Base-by-base conservation (phyloP, 495 filamentous ascomycete species). In the Xylaria intraflava region DNA sequence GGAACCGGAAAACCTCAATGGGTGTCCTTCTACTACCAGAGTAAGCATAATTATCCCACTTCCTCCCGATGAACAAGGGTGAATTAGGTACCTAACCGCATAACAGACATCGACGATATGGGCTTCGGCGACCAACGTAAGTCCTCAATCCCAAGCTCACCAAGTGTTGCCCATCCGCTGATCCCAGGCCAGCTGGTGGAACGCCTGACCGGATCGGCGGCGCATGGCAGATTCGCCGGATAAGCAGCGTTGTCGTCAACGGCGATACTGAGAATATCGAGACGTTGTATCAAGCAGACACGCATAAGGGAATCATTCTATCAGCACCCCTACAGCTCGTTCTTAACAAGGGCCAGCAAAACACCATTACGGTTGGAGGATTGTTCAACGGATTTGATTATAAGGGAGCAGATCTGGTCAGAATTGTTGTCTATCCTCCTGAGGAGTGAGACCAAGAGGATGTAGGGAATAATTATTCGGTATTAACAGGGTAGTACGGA, bases 1-100 rank as follows among this genome's bases (percentile, higher is more conserved):
- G 77, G 78, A 6, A 63, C 70, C 6, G 78, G 76, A 17, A 69
- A 73, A 33, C 71, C 71, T 1, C 78, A 80, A 69, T 80, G 75
- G 76, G 67, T 80, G 11, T 78, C 78, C 0, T 78, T 80, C 60
- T 75, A 79, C 52, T 78, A 78, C 45, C 69, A 73, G 48, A 73
- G 65, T 69, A 35, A 61, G 45, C 49, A 47, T 24, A 17, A 36
- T 49, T 14, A 1, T 4, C 31, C 27, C 41, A 20, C 41, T 20
- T 20, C 23, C 4, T n/a, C 14, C 0, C 14, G 10, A 38, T 17
- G 20, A 29, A 3, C 35, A 11, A 6, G 11, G 9, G 33, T n/a
- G n/a, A 35, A 40, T 26, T 44, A 22, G 30, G 38, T n/a, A n/a
- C n/a, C 55, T 62, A 54, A 59, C 22, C 24, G 29, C 3, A 33